Base-by-base conservation (phyloP, 1,139 yeast genomes). In the Diutina scorzettiae region DNA sequence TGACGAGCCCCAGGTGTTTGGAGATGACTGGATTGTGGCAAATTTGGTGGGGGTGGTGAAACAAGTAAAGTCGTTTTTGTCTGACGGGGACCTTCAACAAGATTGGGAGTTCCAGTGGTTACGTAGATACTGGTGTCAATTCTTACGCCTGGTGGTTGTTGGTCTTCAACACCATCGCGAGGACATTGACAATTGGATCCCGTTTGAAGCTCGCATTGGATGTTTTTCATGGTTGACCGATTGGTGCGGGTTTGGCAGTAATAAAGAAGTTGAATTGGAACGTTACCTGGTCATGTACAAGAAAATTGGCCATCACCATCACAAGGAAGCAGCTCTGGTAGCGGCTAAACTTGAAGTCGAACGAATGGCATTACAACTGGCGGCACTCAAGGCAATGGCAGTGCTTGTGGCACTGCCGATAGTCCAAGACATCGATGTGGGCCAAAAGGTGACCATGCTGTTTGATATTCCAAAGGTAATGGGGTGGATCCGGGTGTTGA, bases 231-330 rank as follows among this genome's bases (percentile, higher is more conserved):
- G 76, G 53, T 64, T 91, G 47, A 87, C 83, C 49, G 95, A 85
- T 54, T 93, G 99, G 99, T 86, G 96, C 59, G 95, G 95, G 0
- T 78, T 37, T 46, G 97, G 97, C 1, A 81, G 75, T 42, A 67
- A 76, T 29, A 68, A 74, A 19, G 62, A 67, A 1, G 55, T 80
- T 3, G 73, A 86, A 4, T 76, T 76, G 34, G 84, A 81, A 33
- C 66, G 96, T 41, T 89, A 86, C 50, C 59, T 62, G 5, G 57
- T 63, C 1, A 87, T 89, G 84, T 64, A 63, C 40, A 66, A 62
- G 21, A 63, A 70, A 2, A 34, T 34, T 12, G 39, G 39, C 28
- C 62, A 63, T 5, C 62, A 58, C 19, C 21, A 34, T 8, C 58
- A 64, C 40, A 68, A 71, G 45, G 81, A 76, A 36, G 53, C 64